These are phyloP conservation scores for Neoboletus subvelutipes DNA, from an alignment of 768 basidiomycete genomes.

Conservation along the genomic window DNA sequence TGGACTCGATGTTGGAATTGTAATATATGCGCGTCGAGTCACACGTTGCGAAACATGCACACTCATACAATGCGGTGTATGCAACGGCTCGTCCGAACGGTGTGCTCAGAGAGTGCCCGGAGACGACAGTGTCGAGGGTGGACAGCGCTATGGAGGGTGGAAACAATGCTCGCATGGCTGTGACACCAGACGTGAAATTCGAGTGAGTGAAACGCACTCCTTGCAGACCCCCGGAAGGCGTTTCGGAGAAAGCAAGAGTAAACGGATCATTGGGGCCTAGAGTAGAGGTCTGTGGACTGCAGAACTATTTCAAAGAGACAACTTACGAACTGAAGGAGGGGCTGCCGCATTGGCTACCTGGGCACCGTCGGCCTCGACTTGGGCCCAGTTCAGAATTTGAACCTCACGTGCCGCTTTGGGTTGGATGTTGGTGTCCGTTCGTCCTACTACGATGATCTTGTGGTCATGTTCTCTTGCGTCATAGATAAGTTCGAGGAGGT, in stretches of 20 bases:
- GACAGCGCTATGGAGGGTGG: slow-evolving; percentile 69
- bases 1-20: slow-evolving; percentile 19
- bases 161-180: slow-evolving; percentile 71
- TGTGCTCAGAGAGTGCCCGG: slow-evolving; percentile 68
- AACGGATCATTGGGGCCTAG: slow-evolving; percentile 54
- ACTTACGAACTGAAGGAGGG: slow-evolving; percentile 55
- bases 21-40: slow-evolving; percentile 54
- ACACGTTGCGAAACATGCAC: slow-evolving; percentile 68
- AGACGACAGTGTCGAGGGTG: slow-evolving; percentile 74
- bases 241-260: slow-evolving; percentile 64
- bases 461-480: slow-evolving; percentile 53
- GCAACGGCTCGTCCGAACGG: slow-evolving; percentile 79
- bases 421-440: slow-evolving; percentile 45
- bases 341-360: slow-evolving; percentile 43
- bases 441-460: slow-evolving; percentile 73
- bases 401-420: slow-evolving; percentile 52
- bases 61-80: slow-evolving; percentile 76
- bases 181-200: slow-evolving; percentile 88
- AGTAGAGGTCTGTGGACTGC: slow-evolving; percentile 1
- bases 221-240: slow-evolving; percentile 50
- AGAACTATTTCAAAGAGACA: background rate
- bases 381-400: slow-evolving; percentile 63
- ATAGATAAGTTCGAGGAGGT: slow-evolving; percentile 70
- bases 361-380: slow-evolving; percentile 67
- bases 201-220: slow-evolving; percentile 75